These are phyloP conservation scores for Paramecium primaurelia DNA, from an alignment of 73 alveolate genomes.

Conservation along the genomic window DNA sequence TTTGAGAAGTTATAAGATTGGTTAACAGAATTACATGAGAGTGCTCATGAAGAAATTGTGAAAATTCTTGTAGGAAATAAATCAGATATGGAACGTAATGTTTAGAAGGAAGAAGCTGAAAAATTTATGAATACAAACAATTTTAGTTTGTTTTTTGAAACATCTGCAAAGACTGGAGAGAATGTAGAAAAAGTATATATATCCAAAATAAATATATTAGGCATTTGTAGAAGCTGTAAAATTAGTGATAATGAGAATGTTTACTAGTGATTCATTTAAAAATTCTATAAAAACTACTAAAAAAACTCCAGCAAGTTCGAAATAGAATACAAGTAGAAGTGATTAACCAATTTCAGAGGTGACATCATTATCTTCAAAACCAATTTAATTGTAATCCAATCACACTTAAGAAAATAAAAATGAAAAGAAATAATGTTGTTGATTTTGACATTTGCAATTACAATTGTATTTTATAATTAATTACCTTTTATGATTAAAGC, in stretches of 20 bases:
- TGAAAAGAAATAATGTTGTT: neutral
- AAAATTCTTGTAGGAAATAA: slow-evolving; percentile 24
- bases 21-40: neutral
- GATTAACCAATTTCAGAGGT: neutral
- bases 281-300: neutral
- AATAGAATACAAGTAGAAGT: slow-evolving; percentile 1
- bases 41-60: neutral
- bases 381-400: neutral
- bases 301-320: slow-evolving; percentile 20
- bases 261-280: neutral
- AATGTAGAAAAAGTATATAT: slow-evolving; percentile 8
- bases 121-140: neutral
- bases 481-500: neutral
- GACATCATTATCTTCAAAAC: neutral
- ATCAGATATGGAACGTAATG: neutral
- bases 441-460: neutral
- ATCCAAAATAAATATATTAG: neutral
- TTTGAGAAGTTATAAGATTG: neutral
- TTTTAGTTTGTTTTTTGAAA: neutral
- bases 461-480: neutral
- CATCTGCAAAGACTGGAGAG: slow-evolving; percentile 44
- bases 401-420: neutral
- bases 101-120: neutral
- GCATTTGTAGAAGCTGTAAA: neutral
- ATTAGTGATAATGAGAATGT: neutral